Evolutionary conservation across 2,329 filamentous ascomycete genomes (phyloP).

Genomic region (Zymoseptoria passerinii): DNA sequence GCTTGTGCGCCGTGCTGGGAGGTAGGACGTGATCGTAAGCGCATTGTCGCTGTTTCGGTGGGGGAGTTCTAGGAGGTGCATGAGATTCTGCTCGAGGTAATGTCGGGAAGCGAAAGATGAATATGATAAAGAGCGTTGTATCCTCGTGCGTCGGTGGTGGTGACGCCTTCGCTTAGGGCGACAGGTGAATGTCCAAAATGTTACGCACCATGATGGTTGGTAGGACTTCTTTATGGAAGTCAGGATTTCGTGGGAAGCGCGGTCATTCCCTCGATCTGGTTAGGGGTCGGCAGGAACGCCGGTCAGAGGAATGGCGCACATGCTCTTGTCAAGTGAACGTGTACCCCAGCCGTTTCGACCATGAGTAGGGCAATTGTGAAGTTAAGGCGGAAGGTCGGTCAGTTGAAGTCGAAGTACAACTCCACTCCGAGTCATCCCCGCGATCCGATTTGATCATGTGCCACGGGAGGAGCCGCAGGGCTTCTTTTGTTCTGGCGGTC

Average conservation of each 20-base stretch:
- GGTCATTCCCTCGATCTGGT: not conserved
- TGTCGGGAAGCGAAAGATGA: not conserved
- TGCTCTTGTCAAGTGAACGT: not conserved
- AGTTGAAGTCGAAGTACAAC: not conserved
- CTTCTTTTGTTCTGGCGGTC: not conserved
- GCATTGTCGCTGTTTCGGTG: constrained; percentile 16
- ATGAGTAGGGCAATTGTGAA: not conserved
- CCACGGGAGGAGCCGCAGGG: not conserved
- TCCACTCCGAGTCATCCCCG: not conserved
- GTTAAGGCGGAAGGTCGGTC: not conserved
- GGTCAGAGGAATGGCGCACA: not conserved
- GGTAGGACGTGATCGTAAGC: constrained; percentile 21
- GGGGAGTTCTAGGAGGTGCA: constrained; percentile 3
- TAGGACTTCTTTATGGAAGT: not conserved
- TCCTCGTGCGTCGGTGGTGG: not conserved
- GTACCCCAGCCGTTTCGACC: not conserved
- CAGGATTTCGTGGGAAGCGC: not conserved
- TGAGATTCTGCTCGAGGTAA: constrained; percentile 6
- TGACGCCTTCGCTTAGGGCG: not conserved
- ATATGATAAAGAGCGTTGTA: not conserved
- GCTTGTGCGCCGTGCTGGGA: constrained; percentile 21
- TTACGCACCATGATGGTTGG: not conserved
- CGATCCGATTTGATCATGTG: not conserved
- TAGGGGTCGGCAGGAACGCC: not conserved
- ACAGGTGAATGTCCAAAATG: not conserved